These are phyloP conservation scores for Noccaea bulbosa DNA, from an alignment of 345 rosid genomes.

Conservation along the genomic window DNA sequence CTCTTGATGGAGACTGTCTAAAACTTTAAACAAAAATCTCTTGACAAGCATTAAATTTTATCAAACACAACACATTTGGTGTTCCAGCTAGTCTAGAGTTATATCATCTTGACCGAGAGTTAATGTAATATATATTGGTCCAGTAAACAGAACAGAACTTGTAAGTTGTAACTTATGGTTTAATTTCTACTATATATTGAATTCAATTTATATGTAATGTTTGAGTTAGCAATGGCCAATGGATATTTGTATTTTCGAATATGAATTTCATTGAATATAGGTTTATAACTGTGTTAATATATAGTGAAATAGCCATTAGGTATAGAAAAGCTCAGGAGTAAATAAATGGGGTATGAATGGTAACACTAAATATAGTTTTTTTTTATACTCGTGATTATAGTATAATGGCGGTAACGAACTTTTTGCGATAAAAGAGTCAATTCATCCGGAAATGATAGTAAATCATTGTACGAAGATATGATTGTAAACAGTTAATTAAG, in stretches of 20 bases:
- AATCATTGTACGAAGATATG: background rate
- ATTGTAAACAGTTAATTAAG: background rate
- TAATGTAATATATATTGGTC: background rate
- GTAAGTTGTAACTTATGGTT: background rate
- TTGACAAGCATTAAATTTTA: background rate
- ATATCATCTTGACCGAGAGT: background rate
- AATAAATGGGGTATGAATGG: background rate
- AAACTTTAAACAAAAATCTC: background rate
- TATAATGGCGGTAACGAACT: background rate
- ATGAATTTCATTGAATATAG: background rate
- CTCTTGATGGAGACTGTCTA: constrained; percentile 62
- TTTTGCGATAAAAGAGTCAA: background rate
- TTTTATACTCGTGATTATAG: too few species aligned
- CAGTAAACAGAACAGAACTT: background rate
- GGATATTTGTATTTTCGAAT: background rate
- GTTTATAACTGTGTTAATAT: too few species aligned
- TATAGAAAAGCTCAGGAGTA: background rate
- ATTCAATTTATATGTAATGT: background rate
- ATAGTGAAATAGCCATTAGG: background rate
- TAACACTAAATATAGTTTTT: too few species aligned
- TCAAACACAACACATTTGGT: background rate
- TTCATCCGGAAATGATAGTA: background rate
- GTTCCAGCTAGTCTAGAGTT: background rate
- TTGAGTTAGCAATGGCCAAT: background rate
- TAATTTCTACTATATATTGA: background rate